These are phyloP conservation scores for Paramecium sonneborni DNA, from an alignment of 73 alveolate genomes.

Conservation along the genomic window DNA sequence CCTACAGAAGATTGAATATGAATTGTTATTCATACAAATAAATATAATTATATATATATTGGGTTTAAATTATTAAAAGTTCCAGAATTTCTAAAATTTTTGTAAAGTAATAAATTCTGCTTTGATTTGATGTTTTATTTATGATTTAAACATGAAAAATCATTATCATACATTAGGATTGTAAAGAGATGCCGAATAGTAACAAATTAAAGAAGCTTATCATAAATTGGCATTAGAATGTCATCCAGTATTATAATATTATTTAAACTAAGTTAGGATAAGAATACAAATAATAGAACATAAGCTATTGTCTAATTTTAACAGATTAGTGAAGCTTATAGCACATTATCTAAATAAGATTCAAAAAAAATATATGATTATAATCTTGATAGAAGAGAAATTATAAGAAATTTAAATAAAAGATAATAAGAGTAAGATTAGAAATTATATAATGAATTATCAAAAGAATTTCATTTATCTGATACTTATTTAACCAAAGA, in stretches of 20 bases:
- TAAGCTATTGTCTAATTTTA: neutral
- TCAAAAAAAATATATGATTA: neutral
- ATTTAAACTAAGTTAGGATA: neutral
- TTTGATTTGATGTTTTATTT: neutral
- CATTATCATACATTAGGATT: constrained; percentile 36
- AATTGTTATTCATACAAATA: neutral
- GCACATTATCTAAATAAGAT: neutral
- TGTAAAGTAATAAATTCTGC: neutral
- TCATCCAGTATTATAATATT: constrained; percentile 25
- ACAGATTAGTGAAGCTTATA: constrained; percentile 1
- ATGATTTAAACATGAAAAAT: neutral
- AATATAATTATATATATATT: no score
- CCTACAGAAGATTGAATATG: constrained; percentile 11
- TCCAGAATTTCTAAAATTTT: constrained; percentile 7
- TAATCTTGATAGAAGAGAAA: neutral
- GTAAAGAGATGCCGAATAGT: neutral
- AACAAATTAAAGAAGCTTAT: neutral
- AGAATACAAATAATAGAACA: neutral
- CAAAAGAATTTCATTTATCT: neutral
- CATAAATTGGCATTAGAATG: constrained; percentile 34
- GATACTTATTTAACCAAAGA: neutral
- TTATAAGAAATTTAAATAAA: neutral
- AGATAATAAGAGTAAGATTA: neutral
- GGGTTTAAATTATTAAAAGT: neutral
- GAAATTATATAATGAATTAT: neutral